Evolutionary conservation across 805 yeast genomes (phyloP).

Genomic region (Lipomyces kockii): DNA sequence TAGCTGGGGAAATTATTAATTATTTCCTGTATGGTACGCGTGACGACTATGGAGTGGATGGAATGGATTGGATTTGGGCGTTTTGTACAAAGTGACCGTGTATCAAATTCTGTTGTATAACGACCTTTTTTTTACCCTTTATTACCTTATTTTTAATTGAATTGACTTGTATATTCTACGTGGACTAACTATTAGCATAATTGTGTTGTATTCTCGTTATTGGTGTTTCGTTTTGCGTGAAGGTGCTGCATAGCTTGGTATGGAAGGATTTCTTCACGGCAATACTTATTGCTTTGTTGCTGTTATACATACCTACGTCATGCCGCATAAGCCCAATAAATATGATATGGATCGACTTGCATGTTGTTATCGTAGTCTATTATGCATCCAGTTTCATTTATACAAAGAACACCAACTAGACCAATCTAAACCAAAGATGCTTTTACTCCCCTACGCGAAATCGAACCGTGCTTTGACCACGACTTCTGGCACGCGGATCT

Average conservation of each 20-base stretch:
- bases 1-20: not conserved
- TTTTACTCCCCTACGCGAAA: not conserved
- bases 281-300: too few species aligned
- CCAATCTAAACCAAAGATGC: slow-evolving; percentile 2
- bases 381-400: not conserved
- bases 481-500: slow-evolving; percentile 11
- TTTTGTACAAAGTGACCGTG: not conserved
- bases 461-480: slow-evolving; percentile 20
- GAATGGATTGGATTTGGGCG: not conserved
- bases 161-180: not conserved
- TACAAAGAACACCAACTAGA: not conserved
- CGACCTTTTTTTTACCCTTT: not conserved
- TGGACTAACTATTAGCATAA: not conserved
- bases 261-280: too few species aligned
- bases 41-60: not conserved
- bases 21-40: not conserved
- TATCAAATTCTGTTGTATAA: not conserved
- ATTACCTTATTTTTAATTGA: not conserved
- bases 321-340: too few species aligned
- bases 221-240: too few species aligned
- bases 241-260: too few species aligned
- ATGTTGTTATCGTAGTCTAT: not conserved
- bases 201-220: too few species aligned
- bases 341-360: too few species aligned
- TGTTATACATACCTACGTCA: too few species aligned